These are phyloP conservation scores for Fusarium sp. DNA, from an alignment of 2,329 filamentous ascomycete species.

Conservation along the genomic window DNA sequence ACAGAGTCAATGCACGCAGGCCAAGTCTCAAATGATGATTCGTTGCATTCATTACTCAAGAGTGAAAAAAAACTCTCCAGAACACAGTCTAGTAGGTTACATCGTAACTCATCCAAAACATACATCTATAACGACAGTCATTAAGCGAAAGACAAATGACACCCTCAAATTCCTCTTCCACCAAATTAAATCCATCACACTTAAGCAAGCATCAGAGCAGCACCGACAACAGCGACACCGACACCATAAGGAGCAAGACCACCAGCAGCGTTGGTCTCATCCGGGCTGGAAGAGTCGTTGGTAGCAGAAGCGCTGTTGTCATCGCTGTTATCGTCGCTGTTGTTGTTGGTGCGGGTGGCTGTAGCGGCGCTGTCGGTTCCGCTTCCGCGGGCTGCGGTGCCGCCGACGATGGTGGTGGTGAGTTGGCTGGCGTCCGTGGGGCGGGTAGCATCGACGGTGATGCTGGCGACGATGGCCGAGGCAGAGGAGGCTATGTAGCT, in stretches of 20 bases:
- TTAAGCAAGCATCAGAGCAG: slow-evolving; percentile 38
- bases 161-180: neutral
- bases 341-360: slow-evolving; percentile 9
- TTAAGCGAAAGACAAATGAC: neutral
- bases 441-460: slow-evolving; percentile 49
- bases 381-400: slow-evolving; percentile 23
- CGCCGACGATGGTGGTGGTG: slow-evolving; percentile 50
- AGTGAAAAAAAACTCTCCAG: neutral
- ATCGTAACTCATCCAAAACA: slow-evolving; percentile 15
- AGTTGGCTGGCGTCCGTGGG: slow-evolving; percentile 51
- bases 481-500: slow-evolving; percentile 46
- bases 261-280: slow-evolving; percentile 35
- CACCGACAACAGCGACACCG: slow-evolving; percentile 33
- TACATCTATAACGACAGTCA: slow-evolving; percentile 3
- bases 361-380: slow-evolving; percentile 16
- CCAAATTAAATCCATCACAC: neutral
- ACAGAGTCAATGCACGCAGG: neutral
- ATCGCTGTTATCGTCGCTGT: slow-evolving; percentile 4
- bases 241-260: slow-evolving; percentile 32
- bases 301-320: slow-evolving; percentile 17
- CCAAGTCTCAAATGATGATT: neutral
- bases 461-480: slow-evolving; percentile 42
- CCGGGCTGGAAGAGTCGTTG: slow-evolving; percentile 19
- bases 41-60: neutral
- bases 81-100: neutral